Evolutionary conservation across 2,329 filamentous ascomycete species (phyloP), one percentile per base, ranked within the genome.

Genomic region (Claviceps capensis): DNA sequence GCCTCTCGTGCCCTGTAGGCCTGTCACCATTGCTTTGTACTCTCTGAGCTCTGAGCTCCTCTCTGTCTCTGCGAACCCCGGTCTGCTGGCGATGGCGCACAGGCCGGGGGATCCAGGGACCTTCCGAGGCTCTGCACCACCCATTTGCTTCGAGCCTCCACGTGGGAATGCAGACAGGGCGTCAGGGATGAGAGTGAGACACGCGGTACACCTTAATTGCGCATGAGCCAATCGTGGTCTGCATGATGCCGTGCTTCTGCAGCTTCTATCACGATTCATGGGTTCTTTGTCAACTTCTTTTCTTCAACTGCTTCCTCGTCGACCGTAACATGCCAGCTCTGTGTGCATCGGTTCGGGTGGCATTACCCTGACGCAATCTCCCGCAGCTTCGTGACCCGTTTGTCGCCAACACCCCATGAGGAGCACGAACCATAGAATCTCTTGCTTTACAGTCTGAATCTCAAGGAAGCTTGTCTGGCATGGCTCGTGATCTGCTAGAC

Each of bases 331-430:
- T 34, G 30, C 23, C 17, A 17, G 19, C 16, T 44, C 40, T 22
- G 22, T 22, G 22, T 22, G 22, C 22, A 22, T 22, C 22, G 22
- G 22, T 30, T 4, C 13, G 14, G 43, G 23, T 19, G 50, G 11
- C 45, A 48, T 52, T 38, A 52, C 43, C 13, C 16, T 48, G 50
- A 48, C 50, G 46, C 26, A 52, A 40, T 30, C 17, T 17, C 26
- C 22, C 11, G 23, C 17, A 19, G 42, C 43, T 46, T 47, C 34
- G 23, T 41, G 11, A 22, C 23, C 40, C 30, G 11, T 34, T 14
- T 8, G 30, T 38, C 30, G 23, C 17, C 45, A 37, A 19, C 11
- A 4, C n/a, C 13, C 17, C 22, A n/a, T 34, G 30, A 34, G 30
- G 30, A 34, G 30, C 30, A 34, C 9, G 30, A 34, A 34, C 9